Evolutionary conservation across 768 basidiomycete genomes (phyloP).

Genomic region (Pulveroboletus sp.): DNA sequence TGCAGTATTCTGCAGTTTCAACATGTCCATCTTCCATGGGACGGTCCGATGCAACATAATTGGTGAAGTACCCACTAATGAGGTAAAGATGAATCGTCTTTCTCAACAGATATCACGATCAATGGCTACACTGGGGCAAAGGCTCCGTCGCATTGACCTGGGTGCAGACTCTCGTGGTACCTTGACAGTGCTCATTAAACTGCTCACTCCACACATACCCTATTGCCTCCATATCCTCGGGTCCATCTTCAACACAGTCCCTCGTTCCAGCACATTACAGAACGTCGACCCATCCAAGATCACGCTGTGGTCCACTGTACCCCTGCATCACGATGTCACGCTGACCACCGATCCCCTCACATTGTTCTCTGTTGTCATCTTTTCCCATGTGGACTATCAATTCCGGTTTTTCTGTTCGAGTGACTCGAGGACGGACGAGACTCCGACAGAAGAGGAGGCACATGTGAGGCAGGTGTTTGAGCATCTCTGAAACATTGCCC

Average conservation of each 20-base stretch:
- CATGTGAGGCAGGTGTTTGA: conserved; percentile 17
- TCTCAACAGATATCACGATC: not conserved
- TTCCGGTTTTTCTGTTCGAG: conserved; percentile 19
- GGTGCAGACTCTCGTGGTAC: not conserved
- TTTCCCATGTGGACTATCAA: conserved; percentile 8
- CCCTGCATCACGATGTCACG: not conserved
- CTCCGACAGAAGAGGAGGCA: not conserved
- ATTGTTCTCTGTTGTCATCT: conserved; percentile 19
- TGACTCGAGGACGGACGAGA: not conserved
- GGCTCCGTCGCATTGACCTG: conserved; percentile 12
- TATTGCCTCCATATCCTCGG: conserved; percentile 16
- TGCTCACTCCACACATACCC: conserved; percentile 14
- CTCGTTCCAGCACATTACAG: conserved; percentile 9
- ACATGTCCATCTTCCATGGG: too few species aligned
- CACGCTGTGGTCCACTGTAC: conserved; percentile 19
- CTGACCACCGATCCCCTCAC: not conserved
- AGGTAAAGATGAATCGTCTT: too few species aligned
- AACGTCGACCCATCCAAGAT: conserved; percentile 13
- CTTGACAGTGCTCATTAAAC: conserved; percentile 3
- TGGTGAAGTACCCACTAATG: too few species aligned
- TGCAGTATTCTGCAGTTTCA: too few species aligned
- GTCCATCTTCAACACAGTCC: conserved; percentile 14
- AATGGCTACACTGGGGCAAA: not conserved
- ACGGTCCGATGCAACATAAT: too few species aligned
- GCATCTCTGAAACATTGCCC: conserved; percentile 3